Evolutionary conservation across 2,329 filamentous ascomycete genomes (phyloP).

Genomic region (Akanthomyces muscarius): DNA sequence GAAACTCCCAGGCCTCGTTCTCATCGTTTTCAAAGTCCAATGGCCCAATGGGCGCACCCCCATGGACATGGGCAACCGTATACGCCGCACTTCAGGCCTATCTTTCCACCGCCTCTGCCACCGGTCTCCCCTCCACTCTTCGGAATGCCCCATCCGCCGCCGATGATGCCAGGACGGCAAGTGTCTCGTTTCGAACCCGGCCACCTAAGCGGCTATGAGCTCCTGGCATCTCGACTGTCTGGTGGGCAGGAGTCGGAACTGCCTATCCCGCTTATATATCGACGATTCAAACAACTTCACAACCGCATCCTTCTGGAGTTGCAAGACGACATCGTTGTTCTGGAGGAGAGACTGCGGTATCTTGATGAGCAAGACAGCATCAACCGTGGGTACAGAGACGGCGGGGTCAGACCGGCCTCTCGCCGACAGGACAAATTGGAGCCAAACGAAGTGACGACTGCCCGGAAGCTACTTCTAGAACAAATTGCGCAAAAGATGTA

Average conservation of each 20-base stretch:
- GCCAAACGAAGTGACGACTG: conserved; percentile 55
- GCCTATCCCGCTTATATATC: conserved; percentile 62
- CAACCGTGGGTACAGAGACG: conserved; percentile 37
- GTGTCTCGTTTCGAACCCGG: conserved; percentile 33
- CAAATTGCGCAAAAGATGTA: conserved; percentile 62
- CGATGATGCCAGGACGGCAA: neutral
- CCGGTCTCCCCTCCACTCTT: conserved; percentile 5
- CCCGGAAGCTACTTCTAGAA: conserved; percentile 56
- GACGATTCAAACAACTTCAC: conserved; percentile 76
- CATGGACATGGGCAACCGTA: neutral
- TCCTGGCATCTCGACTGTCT: conserved; percentile 52
- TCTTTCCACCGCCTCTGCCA: neutral
- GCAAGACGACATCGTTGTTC: conserved; percentile 77
- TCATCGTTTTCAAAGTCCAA: neutral
- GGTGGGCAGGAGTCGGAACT: conserved; percentile 23
- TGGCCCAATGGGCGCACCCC: neutral
- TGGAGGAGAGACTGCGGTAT: conserved; percentile 71
- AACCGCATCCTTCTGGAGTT: conserved; percentile 78
- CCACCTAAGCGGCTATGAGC: conserved; percentile 57
- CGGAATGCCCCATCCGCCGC: neutral
- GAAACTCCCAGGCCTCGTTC: neutral
- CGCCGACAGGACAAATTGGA: conserved; percentile 52
- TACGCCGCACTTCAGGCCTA: neutral
- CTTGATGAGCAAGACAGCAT: conserved; percentile 60
- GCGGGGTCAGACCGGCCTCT: conserved; percentile 53